Percentiles rank a stretch among this genome's conserved stretches.
Evolutionary conservation across 83 land plant species (phyloP).

Genomic region (Picea mariana): DNA sequence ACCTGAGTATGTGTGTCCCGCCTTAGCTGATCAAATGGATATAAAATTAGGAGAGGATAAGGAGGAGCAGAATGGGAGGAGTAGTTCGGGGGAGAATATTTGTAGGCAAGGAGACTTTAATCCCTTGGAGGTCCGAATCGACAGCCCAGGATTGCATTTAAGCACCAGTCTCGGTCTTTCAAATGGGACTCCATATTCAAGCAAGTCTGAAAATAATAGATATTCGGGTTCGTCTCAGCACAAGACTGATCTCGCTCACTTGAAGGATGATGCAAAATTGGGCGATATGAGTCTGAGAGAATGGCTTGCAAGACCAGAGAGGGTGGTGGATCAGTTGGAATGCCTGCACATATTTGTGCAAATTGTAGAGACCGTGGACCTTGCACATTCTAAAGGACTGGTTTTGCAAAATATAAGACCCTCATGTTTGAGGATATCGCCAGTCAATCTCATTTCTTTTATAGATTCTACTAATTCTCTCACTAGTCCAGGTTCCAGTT

Average conservation of each 20-base stretch:
- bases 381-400: conserved; percentile 35
- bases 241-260: neutral
- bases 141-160: neutral
- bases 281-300: conserved; percentile 23
- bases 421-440: conserved; percentile 31
- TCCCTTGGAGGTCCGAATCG: neutral
- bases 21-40: neutral
- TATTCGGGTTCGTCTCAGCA: neutral
- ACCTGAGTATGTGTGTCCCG: neutral
- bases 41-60: neutral
- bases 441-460: conserved; percentile 18
- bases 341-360: conserved; percentile 35
- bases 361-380: conserved; percentile 31
- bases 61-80: neutral
- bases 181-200: neutral
- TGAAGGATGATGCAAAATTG: neutral
- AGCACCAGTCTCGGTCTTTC: neutral
- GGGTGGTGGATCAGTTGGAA: conserved; percentile 23
- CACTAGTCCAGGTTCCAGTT: neutral
- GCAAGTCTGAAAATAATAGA: neutral
- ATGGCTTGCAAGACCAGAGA: conserved; percentile 32
- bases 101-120: neutral
- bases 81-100: neutral
- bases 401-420: conserved; percentile 29
- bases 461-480: conserved; percentile 17